A percentile compares a stretch with the other conserved stretches of the same genome.
These are phyloP conservation scores for Hypoxylon sp. DNA, from an alignment of 2,329 filamentous ascomycete genomes.

Conservation along the genomic window DNA sequence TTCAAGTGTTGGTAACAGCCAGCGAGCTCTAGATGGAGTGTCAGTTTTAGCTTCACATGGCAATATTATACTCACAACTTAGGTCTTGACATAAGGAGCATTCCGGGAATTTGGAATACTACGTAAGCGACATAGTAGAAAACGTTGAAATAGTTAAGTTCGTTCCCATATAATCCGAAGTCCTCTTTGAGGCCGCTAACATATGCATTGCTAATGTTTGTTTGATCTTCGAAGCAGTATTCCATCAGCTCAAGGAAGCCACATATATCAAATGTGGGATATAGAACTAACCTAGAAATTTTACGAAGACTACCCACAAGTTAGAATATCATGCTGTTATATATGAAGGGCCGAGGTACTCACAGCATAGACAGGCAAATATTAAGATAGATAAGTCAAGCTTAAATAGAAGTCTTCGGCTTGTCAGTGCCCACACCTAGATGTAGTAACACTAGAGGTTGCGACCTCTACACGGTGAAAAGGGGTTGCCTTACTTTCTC, in stretches of 20 bases:
- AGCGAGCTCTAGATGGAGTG: slow-evolving; percentile 47
- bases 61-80: slow-evolving; percentile 44
- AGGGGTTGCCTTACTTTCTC: slow-evolving; percentile 47
- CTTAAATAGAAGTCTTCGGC: slow-evolving; percentile 53
- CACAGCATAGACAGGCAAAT: slow-evolving; percentile 55
- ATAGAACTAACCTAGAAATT: slow-evolving; percentile 50
- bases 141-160: slow-evolving; percentile 60
- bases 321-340: neutral
- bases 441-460: neutral
- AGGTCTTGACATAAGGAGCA: slow-evolving; percentile 54
- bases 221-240: slow-evolving; percentile 47
- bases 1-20: slow-evolving; percentile 53
- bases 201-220: slow-evolving; percentile 58
- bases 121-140: slow-evolving; percentile 60
- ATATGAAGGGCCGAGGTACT: slow-evolving; percentile 21
- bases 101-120: slow-evolving; percentile 55
- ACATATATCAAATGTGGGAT: neutral
- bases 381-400: slow-evolving; percentile 55
- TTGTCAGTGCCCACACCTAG: neutral
- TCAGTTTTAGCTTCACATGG: neutral
- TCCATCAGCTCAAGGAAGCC: neutral
- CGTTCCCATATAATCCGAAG: slow-evolving; percentile 57
- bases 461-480: neutral
- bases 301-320: slow-evolving; percentile 52
- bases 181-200: slow-evolving; percentile 59